Conservation (phyloP, 1,139 yeast genomes). For the Protomyces pachydermus region DNA sequence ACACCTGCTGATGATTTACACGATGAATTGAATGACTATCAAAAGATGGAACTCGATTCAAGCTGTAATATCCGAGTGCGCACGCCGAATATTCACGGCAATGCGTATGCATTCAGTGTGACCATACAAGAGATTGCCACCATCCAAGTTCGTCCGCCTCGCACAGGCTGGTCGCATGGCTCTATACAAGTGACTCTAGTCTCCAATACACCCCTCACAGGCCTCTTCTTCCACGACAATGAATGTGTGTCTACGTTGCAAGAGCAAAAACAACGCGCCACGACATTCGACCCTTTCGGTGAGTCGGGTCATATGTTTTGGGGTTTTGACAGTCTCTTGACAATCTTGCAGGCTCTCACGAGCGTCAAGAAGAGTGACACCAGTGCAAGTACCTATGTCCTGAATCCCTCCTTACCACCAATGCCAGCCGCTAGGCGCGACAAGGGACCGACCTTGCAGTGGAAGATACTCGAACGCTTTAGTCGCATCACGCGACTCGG, state of each 20-base stretch:
- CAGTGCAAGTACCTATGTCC: conserved; percentile 44
- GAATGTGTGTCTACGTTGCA: conserved; percentile 68
- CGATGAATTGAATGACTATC: conserved; percentile 19
- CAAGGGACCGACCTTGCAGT: conserved; percentile 44
- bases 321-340: conserved; percentile 83
- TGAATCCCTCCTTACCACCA: conserved; percentile 42
- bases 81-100: conserved; percentile 4
- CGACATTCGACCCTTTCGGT: conserved; percentile 66
- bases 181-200: conserved; percentile 65
- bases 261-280: conserved; percentile 55
- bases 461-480: conserved; percentile 79
- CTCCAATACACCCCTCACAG: conserved; percentile 66
- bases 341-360: conserved; percentile 31
- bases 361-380: conserved; percentile 34
- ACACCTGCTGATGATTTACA: conserved; percentile 6
- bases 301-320: conserved; percentile 57
- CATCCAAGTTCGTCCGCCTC: conserved; percentile 75
- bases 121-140: conserved; percentile 63
- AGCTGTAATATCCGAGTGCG: conserved; percentile 8
- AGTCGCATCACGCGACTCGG: conserved; percentile 76
- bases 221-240: conserved; percentile 86
- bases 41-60: conserved; percentile 12
- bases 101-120: conserved; percentile 58
- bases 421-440: conserved; percentile 29
- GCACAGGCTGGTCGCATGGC: conserved; percentile 89